A percentile compares a stretch with the other conserved stretches of the same genome.
Evolutionary conservation across 441 rosid species (phyloP).

Genomic region (Corymbia calophylla): DNA sequence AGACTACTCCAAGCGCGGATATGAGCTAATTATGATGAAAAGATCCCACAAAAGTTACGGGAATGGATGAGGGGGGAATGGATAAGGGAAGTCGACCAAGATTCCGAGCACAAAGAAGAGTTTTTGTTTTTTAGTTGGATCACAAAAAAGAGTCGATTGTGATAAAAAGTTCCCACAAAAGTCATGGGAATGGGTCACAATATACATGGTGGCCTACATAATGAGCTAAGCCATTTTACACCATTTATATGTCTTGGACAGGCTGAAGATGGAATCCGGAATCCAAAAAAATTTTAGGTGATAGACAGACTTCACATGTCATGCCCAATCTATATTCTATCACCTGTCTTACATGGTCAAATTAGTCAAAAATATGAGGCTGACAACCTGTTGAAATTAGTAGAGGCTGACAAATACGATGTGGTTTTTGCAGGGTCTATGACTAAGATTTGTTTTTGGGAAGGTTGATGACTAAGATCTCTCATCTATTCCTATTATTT

Average conservation of each 20-base stretch:
- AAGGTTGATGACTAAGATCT: not conserved
- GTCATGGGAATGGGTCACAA: not conserved
- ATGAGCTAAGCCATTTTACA: not conserved
- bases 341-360: not conserved
- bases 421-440: not conserved
- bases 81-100: not conserved
- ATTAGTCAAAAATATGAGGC: not conserved
- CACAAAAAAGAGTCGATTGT: not conserved
- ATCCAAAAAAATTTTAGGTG: not conserved
- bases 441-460: not conserved
- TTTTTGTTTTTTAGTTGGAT: not conserved
- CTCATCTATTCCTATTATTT: not conserved
- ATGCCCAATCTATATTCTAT: not conserved
- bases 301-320: not conserved
- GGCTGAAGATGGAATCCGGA: not conserved
- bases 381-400: not conserved
- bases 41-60: not conserved
- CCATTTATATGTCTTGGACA: not conserved
- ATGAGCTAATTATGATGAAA: not conserved
- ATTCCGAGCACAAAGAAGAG: not conserved
- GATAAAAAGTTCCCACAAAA: not conserved
- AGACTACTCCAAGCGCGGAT: not conserved
- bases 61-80: not conserved
- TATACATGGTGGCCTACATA: not conserved
- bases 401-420: not conserved